Percentiles rank a stretch among this genome's conserved stretches.
Evolutionary conservation across 2,329 filamentous ascomycete genomes (phyloP).

Genomic region (Rhynchosporium graminicola): DNA sequence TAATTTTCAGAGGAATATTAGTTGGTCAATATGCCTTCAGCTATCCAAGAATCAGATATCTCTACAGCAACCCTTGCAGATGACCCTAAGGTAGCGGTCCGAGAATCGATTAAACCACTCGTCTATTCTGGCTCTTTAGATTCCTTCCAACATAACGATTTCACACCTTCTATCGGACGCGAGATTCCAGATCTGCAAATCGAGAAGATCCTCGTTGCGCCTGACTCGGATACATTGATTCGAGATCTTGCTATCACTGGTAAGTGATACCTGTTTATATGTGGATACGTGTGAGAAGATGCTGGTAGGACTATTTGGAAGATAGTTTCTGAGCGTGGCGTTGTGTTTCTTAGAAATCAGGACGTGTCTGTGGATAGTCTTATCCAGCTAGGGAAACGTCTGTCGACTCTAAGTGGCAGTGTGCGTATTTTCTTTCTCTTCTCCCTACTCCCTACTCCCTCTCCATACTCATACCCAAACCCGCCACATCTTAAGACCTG

Average conservation of each 20-base stretch:
- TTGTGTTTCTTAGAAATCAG: constrained; percentile 60
- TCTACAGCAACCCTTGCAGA: background rate
- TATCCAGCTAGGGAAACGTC: constrained; percentile 47
- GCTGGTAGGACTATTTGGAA: constrained; percentile 38
- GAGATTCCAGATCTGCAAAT: background rate
- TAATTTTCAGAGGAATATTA: background rate
- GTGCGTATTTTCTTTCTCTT: constrained; percentile 8
- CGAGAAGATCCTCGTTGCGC: background rate
- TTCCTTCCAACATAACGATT: constrained; percentile 27
- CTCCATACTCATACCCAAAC: too few species aligned
- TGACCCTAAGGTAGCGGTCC: constrained; percentile 14
- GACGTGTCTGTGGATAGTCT: constrained; percentile 48
- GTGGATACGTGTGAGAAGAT: background rate
- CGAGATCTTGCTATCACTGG: constrained; percentile 49
- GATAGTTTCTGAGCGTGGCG: constrained; percentile 66
- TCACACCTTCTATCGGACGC: constrained; percentile 23
- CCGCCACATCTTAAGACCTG: too few species aligned
- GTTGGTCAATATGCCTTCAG: constrained; percentile 13
- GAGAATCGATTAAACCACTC: constrained; percentile 1
- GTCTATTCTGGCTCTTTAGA: constrained; percentile 29
- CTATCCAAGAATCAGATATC: background rate
- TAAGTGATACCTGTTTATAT: constrained; percentile 29
- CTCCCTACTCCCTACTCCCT: too few species aligned
- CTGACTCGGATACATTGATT: background rate
- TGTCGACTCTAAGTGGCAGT: constrained; percentile 36